Base-by-base conservation (phyloP, 2,329 filamentous ascomycete species). In the Colletotrichum liriopes region DNA sequence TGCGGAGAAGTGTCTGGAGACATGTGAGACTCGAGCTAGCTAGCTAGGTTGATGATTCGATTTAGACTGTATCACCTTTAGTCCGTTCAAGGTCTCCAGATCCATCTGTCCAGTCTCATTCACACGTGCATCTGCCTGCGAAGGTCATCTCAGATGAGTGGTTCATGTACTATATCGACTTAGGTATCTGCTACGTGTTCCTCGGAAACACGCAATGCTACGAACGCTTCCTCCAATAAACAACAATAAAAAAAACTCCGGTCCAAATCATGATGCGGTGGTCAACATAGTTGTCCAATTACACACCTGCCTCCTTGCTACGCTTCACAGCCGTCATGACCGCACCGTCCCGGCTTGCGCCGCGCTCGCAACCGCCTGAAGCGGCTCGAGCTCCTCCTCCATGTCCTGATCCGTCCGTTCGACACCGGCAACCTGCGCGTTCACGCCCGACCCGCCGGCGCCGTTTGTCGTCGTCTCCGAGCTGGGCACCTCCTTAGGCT, bases 311-410 rank as follows among this genome's bases (percentile, higher is more conserved):
- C 49, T 8, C 37, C 16, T 7, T 16, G 8, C 55, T 35, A 12
- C 20, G 32, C 58, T 23, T n/a, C 58, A 45, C 39, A 20, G 7
- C 7, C 18, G 47, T 72, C 47, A 69, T 49, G 52, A 51, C 54
- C 65, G 51, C 37, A 39, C 23, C 26, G 43, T 29, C 32, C 47
- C 55, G 32, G 43, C 52, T 45, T 66, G 61, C 49, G 63, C 71
- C 29, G 68, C 71, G 51, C 65, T 73, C n/a, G 64, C 73, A 4
- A 74, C 67, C 18, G 72, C 67, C 54, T 70, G 66, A 35, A 73
- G 47, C 43, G 73, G 73, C 64, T 74, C 73, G 26, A 74, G 62
- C 65, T 74, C 72, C 5, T 69, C 73, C 65, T 74, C 72, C 73
- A 74, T 74, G 8, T 75, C 68, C 9, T 52, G 51, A 26, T 72